Conservation (phyloP, 208 protist genomes). For the Leishmania guyanensis region DNA sequence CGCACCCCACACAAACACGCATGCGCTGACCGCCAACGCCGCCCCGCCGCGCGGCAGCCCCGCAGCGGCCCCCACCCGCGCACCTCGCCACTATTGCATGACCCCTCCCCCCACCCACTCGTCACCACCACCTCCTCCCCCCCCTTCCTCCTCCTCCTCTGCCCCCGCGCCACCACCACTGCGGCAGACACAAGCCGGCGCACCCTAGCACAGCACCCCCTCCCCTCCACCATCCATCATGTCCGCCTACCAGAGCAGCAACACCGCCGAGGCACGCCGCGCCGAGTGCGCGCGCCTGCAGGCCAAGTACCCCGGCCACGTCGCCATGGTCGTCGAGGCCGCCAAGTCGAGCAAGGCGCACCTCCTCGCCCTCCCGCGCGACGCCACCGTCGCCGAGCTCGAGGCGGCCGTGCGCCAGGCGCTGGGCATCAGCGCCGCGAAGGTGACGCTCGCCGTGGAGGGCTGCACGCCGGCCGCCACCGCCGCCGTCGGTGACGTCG, state of each 20-base stretch:
- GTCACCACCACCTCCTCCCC: too few species aligned
- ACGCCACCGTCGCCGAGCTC: slow-evolving; percentile 25
- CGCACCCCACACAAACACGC: too few species aligned
- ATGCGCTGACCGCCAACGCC: too few species aligned
- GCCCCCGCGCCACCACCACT: too few species aligned
- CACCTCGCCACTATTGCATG: too few species aligned
- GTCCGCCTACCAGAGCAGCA: slow-evolving; percentile 10
- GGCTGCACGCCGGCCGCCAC: slow-evolving; percentile 27
- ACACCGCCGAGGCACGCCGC: slow-evolving; percentile 2
- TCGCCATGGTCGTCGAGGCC: slow-evolving; percentile 25
- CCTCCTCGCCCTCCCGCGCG: slow-evolving; percentile 28
- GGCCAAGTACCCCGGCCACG: slow-evolving; percentile 23
- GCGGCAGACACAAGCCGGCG: too few species aligned
- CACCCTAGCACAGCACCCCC: too few species aligned
- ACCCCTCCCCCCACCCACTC: too few species aligned
- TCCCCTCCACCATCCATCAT: neutral
- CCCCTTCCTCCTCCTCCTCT: too few species aligned
- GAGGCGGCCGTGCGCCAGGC: slow-evolving; percentile 13
- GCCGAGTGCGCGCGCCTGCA: slow-evolving; percentile 22
- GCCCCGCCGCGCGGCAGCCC: too few species aligned
- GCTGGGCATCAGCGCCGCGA: slow-evolving; percentile 8
- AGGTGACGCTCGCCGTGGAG: slow-evolving; percentile 26
- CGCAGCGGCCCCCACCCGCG: too few species aligned
- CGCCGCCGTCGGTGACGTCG: slow-evolving; percentile 17
- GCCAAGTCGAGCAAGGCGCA: slow-evolving; percentile 23